Base-by-base conservation (phyloP, 2,329 filamentous ascomycete genomes). In the Cordyceps pruinosa region DNA sequence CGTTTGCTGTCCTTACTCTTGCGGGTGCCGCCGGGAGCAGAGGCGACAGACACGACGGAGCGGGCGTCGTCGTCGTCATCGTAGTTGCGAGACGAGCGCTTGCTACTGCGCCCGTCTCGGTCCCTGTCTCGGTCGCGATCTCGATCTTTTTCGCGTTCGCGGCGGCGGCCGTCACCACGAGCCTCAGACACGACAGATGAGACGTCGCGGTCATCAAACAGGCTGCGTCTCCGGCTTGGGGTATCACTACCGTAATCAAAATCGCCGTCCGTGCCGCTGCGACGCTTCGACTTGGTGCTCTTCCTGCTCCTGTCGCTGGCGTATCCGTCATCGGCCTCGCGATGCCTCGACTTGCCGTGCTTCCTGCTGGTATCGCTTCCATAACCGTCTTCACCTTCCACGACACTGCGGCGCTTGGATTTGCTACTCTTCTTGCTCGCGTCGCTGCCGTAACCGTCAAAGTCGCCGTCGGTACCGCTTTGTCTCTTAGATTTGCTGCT, bases 121-220 rank as follows among this genome's bases (percentile, higher is more conserved):
- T 50, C 49, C 32, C 44, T 42, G 17, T 52, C 54, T 32, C 52
- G n/a, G n/a, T 65, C 56, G 34, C 59, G 44, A 26, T 56, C 53
- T 37, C 28, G 42, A 7, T 56, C 54, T n/a, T 49, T 49, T 60
- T 71, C 70, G 59, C 68, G 69, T 49, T 75, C 74, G 10, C 65
- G 65, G 39, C 62, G 65, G 23, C 62, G 64, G 35, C 69, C 68
- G 17, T 72, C 66, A 17, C 65, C 63, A 21, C 69, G 69, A 39
- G 72, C 70, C 51, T 76, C 77, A 6, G 80, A 81, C 5, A 78
- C 73, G 13, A 79, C 72, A 32, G 79, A 82, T 59, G 71, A 74
- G 21, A 76, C 72, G 41, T 79, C 77, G n/a, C 73, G 73, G 57
- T 78, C 74, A 26, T 76, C 71, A 56, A 72, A 75, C 2, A 64